Evolutionary conservation across 495 filamentous ascomycete genomes (phyloP).

Genomic region (Xylaria grammica): DNA sequence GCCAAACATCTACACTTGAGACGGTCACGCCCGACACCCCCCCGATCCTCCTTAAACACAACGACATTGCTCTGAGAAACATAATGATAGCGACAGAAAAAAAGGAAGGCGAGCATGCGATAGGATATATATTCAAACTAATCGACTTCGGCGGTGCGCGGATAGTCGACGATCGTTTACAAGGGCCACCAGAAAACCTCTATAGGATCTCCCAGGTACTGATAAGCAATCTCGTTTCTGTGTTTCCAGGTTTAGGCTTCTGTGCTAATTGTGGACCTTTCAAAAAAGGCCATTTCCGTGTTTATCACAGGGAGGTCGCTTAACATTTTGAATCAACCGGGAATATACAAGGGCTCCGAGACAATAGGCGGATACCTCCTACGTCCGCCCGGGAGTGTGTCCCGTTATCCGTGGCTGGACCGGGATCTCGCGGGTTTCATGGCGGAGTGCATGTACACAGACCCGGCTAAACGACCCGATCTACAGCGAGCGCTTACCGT

Average conservation of each 20-base stretch:
- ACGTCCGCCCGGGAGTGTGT: neutral
- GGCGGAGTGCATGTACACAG: conserved; percentile 11
- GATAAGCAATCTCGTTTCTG: neutral
- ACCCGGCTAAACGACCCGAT: neutral
- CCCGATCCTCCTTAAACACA: neutral
- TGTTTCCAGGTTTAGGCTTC: neutral
- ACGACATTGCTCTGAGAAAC: conserved; percentile 5
- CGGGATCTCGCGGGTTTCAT: conserved; percentile 9
- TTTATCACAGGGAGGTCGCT: neutral
- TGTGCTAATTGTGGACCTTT: neutral
- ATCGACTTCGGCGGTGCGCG: conserved; percentile 8
- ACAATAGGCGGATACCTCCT: neutral
- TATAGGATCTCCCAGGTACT: neutral
- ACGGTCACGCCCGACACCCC: neutral
- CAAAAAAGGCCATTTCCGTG: conserved; percentile 11
- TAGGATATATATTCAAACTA: conserved; percentile 7
- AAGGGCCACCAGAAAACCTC: conserved; percentile 1
- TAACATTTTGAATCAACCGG: too few relatives aligned
- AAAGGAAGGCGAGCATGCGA: neutral
- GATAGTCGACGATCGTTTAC: too few relatives aligned
- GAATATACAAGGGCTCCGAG: neutral
- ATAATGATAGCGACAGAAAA: neutral
- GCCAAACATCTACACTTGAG: neutral
- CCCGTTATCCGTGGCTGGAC: conserved; percentile 10
- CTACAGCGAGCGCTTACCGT: neutral